Conservation (phyloP, 2,329 filamentous ascomycete genomes). For the Alternaria solani region DNA sequence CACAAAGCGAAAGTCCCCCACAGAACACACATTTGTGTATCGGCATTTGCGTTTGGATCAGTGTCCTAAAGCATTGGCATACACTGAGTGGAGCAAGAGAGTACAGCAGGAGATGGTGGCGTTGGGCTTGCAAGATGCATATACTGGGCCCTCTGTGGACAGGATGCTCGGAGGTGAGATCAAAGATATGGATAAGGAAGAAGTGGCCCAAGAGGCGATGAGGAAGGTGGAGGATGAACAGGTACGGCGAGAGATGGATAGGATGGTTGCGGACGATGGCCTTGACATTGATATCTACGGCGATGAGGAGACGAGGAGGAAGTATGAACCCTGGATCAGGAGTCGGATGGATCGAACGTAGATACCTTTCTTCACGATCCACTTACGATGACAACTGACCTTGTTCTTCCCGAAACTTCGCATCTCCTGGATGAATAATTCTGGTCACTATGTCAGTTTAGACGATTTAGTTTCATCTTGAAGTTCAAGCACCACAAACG, state of each 20-base stretch:
- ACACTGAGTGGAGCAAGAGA: background rate
- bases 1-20: background rate
- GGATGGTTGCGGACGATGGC: background rate
- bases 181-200: background rate
- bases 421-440: background rate
- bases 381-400: background rate
- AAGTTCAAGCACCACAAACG: background rate
- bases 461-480: background rate
- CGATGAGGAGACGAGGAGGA: conserved; percentile 9
- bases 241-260: background rate
- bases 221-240: background rate
- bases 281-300: conserved; percentile 14
- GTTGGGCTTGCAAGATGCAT: background rate
- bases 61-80: background rate
- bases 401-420: background rate
- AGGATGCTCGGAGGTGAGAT: background rate
- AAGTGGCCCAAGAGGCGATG: background rate
- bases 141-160: background rate
- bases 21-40: background rate
- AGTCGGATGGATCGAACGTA: background rate
- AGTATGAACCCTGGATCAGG: conserved; percentile 9
- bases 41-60: background rate
- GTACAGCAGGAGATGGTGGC: background rate
- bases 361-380: background rate
- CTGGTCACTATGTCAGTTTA: background rate